Percentiles rank a stretch among this genome's conserved stretches.
These are phyloP conservation scores for Pseudognaphalium luteoalbum DNA, from an alignment of 129 eudicot species.

Conservation along the genomic window DNA sequence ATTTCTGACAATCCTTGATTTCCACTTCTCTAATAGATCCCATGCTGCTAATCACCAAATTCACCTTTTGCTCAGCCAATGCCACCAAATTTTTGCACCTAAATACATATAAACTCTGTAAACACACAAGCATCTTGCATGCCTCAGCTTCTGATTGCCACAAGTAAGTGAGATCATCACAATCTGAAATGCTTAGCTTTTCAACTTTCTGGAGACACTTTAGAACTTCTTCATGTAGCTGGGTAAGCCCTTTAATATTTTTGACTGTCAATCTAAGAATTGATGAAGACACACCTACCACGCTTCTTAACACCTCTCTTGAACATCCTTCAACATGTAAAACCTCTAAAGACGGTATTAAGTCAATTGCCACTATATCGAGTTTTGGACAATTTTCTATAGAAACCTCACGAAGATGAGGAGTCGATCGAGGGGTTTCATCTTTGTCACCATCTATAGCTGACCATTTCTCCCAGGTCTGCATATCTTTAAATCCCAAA, in stretches of 20 bases:
- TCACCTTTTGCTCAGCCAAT: background rate
- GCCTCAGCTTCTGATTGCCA: background rate
- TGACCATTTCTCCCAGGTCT: conserved; percentile 30
- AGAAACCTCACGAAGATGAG: conserved; percentile 16
- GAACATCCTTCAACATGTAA: background rate
- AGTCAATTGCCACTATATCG: background rate
- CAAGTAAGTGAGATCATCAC: background rate
- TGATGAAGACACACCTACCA: conserved; percentile 10
- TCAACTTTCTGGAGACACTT: background rate
- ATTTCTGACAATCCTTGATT: background rate
- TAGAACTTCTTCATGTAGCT: background rate
- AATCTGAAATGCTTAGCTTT: background rate
- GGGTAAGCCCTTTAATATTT: conserved; percentile 1
- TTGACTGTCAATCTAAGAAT: background rate
- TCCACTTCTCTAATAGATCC: background rate
- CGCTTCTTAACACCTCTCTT: background rate
- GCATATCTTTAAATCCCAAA: conserved; percentile 14
- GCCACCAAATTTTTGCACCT: background rate
- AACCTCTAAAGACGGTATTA: background rate
- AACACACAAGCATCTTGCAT: background rate
- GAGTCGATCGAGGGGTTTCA: background rate
- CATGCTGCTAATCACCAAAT: background rate
- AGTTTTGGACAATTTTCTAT: background rate
- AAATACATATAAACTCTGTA: background rate
- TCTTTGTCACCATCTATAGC: background rate